phyloP scores from a whole-genome alignment of 768 basidiomycete species.

The Cyclocybe cylindracea region DNA sequence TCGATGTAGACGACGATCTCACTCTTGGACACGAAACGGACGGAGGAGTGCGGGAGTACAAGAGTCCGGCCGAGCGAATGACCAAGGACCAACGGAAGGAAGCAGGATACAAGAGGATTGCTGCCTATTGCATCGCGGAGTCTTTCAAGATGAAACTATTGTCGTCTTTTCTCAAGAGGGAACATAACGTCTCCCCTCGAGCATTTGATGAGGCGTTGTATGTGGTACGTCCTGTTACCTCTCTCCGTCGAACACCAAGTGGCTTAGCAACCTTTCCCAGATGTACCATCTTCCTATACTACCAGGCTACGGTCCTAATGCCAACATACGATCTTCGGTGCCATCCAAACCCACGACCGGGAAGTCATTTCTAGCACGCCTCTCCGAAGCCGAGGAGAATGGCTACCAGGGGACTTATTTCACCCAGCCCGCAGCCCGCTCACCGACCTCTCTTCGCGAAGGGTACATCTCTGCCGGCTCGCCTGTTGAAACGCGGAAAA shows the following conservation, averaged over 20 bases:
- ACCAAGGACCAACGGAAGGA: constrained; percentile 80
- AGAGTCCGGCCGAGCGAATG: constrained; percentile 89
- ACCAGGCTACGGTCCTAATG: constrained; percentile 85
- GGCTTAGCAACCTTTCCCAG: constrained; percentile 35
- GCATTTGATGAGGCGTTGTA: constrained; percentile 94
- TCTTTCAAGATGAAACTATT: constrained; percentile 83
- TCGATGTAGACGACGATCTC: constrained; percentile 42
- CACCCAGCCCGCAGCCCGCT: constrained; percentile 32
- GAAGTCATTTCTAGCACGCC: constrained; percentile 62
- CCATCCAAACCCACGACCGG: constrained; percentile 48
- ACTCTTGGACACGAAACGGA: constrained; percentile 68
- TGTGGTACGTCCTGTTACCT: constrained; percentile 57
- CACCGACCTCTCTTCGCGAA: constrained; percentile 39
- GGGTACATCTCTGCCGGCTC: constrained; percentile 67
- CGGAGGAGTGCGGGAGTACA: constrained; percentile 70
- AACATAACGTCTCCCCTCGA: constrained; percentile 86
- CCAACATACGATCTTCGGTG: constrained; percentile 83
- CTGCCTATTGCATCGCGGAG: constrained; percentile 89
- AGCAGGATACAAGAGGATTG: constrained; percentile 79
- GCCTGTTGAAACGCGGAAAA: constrained; percentile 35
- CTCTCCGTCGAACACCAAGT: background rate
- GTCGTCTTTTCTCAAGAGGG: constrained; percentile 84
- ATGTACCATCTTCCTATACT: constrained; percentile 91
- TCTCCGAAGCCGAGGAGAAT: constrained; percentile 88
- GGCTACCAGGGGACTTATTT: constrained; percentile 91